Evolutionary conservation across 345 rosid species (phyloP), one percentile per base, ranked within the genome.

Genomic region (Lepidium sativum): DNA sequence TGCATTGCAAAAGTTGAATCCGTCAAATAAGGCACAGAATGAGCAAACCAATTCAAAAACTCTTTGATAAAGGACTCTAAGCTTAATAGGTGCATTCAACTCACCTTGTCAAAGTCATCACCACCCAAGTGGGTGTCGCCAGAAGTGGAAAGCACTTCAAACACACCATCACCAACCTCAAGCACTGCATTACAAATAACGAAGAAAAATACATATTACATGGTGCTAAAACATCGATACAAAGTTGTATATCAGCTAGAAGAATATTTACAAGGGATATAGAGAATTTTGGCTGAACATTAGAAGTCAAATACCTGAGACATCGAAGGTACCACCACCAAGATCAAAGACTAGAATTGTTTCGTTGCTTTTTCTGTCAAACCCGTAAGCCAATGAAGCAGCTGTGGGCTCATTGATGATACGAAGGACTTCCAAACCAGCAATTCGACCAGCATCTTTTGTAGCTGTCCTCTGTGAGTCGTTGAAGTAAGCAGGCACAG

Each of bases 131-230:
- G 96, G 1, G 98, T 91, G 72, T 91, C 98, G 9, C 98, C 98
- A 53, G 96, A 88, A 16, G 96, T 88, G 20, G 98, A 91, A 10
- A 91, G 94, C 72, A 88, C 98, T 70, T 91, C 98, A 74, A 91
- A 91, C 50, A 91, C 99, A 68, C 99, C 99, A 76, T 90, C 99
- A 83, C 99, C 99, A 51, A 94, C 99, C 82, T 94, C 99, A 47
- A 94, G 99, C 55, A 92, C 98, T 92, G n/a, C n/a, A n/a, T n/a
- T n/a, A n/a, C n/a, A n/a, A n/a, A n/a, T n/a, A n/a, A n/a, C n/a
- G n/a, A n/a, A n/a, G n/a, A n/a, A n/a, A n/a, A n/a, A n/a, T n/a
- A n/a, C n/a, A n/a, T n/a, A n/a, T n/a, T n/a, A 41, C 6, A 14
- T 17, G 27, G 21, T 13, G 47, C 17, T 6, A 41, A n/a, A 9